These are phyloP conservation scores for Fusarium nelsonii DNA, from an alignment of 2,329 filamentous ascomycete genomes.

Conservation along the genomic window DNA sequence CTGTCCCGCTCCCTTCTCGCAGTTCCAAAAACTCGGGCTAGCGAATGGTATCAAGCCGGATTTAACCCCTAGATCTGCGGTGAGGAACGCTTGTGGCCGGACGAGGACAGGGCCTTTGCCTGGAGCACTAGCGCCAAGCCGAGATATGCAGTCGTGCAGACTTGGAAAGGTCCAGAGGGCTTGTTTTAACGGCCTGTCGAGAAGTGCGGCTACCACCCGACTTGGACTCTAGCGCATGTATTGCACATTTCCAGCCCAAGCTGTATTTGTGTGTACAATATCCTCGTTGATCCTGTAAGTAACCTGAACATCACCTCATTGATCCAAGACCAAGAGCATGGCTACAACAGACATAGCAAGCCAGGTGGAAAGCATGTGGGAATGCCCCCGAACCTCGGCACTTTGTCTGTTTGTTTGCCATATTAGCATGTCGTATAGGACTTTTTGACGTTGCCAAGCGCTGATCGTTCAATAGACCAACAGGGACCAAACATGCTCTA, in stretches of 20 bases:
- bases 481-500: constrained; percentile 3
- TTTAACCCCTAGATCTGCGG: constrained; percentile 44
- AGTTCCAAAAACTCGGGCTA: constrained; percentile 44
- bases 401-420: constrained; percentile 4
- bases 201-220: constrained; percentile 31
- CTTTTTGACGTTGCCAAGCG: constrained; percentile 11
- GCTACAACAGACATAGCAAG: background rate
- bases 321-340: background rate
- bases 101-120: constrained; percentile 40
- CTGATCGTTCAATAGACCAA: constrained; percentile 31
- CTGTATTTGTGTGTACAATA: constrained; percentile 5
- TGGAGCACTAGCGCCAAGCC: constrained; percentile 22
- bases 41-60: constrained; percentile 37
- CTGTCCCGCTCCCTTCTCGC: constrained; percentile 34
- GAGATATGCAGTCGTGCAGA: constrained; percentile 27
- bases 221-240: constrained; percentile 28
- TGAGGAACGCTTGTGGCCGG: constrained; percentile 40
- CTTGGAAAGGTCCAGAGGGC: constrained; percentile 14
- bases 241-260: constrained; percentile 6
- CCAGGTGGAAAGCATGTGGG: background rate
- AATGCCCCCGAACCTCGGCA: background rate
- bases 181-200: constrained; percentile 43
- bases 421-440: constrained; percentile 1
- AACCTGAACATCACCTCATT: background rate
- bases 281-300: background rate